Base-by-base conservation (phyloP, 2,329 filamentous ascomycete species). In the Colletotrichum theobromicola region DNA sequence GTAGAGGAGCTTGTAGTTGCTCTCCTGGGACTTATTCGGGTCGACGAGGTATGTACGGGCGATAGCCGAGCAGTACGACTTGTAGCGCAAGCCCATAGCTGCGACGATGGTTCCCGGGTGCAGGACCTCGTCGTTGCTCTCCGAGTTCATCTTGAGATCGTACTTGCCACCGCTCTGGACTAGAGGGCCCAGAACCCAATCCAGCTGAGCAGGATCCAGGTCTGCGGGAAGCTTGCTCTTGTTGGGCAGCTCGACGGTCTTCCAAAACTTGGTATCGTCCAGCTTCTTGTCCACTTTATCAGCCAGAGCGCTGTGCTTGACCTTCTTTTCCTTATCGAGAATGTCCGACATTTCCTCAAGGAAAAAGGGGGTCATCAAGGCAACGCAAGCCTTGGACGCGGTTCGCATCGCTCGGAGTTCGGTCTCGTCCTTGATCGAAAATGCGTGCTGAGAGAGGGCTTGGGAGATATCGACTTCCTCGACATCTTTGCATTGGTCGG, bases 301-400 rank as follows among this genome's bases (percentile, higher is more conserved):
- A n/a, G 94, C 93, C 9, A 99, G 90, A 3, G 90, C 90, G 77
- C 93, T 94, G 85, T 99, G 97, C 77, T 95, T 97, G 82, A 98
- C 95, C 82, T 98, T 98, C 88, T 98, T 98, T 84, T 98, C 97
- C 78, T 96, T 94, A 81, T 99, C 97, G 75, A 99, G 91, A 67
- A 98, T 94, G 79, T 94, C 94, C 65, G 96, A 98, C 96, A 99
- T 98, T 83, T 98, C 96, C 82, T 99, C 97, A 77, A 99, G 93
- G 83, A 98, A 98, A 85, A 97, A 99, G 74, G 96, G 95, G 65
- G 95, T 95, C 93, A 98, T 97, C 75, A 98, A 88, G 73, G 95
- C 96, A 77, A 97, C 96, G 79, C 96, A 98, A 61, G 97, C 96
- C 82, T 97, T 94, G 70, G 97, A 97, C 6, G 96, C 95, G 78